Percentiles rank a stretch among this genome's conserved stretches.
Evolutionary conservation across 2,329 filamentous ascomycete genomes (phyloP).

Genomic region (Furcasterigmium furcatum): DNA sequence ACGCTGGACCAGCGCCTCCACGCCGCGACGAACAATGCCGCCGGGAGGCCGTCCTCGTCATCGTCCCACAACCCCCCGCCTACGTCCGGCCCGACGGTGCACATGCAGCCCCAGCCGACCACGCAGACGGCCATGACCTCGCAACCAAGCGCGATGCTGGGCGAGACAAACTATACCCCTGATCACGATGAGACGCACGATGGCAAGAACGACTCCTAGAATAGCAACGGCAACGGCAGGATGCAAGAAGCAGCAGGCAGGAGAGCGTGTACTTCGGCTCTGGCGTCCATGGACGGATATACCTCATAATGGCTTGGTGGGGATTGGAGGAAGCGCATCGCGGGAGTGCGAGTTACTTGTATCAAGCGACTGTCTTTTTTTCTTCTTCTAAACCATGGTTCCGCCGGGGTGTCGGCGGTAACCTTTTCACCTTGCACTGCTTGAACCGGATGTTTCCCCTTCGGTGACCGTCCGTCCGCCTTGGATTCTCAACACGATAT

Average conservation of each 20-base stretch:
- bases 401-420: too few relatives aligned
- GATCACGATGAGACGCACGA: constrained; percentile 46
- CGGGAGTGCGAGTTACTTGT: neutral
- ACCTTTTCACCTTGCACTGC: too few relatives aligned
- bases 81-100: constrained; percentile 49
- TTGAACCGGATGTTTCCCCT: too few relatives aligned
- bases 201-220: constrained; percentile 3
- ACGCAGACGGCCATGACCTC: constrained; percentile 57
- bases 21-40: constrained; percentile 64
- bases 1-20: constrained; percentile 89
- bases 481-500: too few relatives aligned
- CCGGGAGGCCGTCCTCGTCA: constrained; percentile 13
- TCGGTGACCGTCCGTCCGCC: too few relatives aligned
- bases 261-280: constrained; percentile 8
- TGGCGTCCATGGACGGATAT: constrained; percentile 12
- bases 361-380: neutral
- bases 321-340: too few relatives aligned
- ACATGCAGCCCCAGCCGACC: constrained; percentile 52
- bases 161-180: constrained; percentile 68
- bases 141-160: constrained; percentile 53
- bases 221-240: too few relatives aligned
- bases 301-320: constrained; percentile 1
- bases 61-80: constrained; percentile 28
- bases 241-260: too few relatives aligned
- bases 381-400: too few relatives aligned